Base-by-base conservation (phyloP, 2,329 filamentous ascomycete genomes). In the Fusarium decemcellulare region DNA sequence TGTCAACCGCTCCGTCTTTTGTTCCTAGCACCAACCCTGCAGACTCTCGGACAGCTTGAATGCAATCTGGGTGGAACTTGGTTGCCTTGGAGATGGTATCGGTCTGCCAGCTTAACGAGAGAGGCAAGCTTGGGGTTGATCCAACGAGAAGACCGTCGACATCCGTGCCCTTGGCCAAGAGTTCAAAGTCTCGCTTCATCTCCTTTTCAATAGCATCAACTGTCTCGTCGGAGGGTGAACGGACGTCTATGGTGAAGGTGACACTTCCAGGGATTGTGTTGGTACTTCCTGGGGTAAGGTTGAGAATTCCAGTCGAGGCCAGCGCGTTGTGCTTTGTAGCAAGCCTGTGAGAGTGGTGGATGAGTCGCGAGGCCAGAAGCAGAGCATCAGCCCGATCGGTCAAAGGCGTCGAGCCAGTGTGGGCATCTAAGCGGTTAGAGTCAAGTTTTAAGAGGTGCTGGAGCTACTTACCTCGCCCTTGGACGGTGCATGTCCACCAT, bases 181-280 rank as follows among this genome's bases (percentile, higher is more conserved):
- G 76, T 68, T 59, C 81, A 81, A 72, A 92, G 10, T 69, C 72
- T 0, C 29, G 57, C 18, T 54, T 64, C 15, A 63, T 61, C n/a
- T 85, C 80, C 23, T 81, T 75, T 63, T 90, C 87, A 34, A 91
- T 83, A 6, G 79, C 76, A 2, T 84, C 79, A 1, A 92, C 83
- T 2, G 82, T 83, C 10, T 82, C 79, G 65, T 90, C 85, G 40
- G 86, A 81, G 0, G 84, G 83, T 0, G 87, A 84, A 34, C 90
- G 86, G 32, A 92, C 87, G 72, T 93, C 91, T 4, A 92, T 83
- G 15, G 84, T 89, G 77, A 92, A 92, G 29, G 82, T 85, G 11
- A 92, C 91, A 12, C 82, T 80, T 0, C 90, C 89, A 0, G 91
- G 90, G 0, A 93, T 89, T 0, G 91, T 93, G 76, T 93, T 93